Percentiles rank a stretch among this genome's conserved stretches.
Conservation (phyloP, 441 rosid species). For the Pelargonium cotyledonis region DNA sequence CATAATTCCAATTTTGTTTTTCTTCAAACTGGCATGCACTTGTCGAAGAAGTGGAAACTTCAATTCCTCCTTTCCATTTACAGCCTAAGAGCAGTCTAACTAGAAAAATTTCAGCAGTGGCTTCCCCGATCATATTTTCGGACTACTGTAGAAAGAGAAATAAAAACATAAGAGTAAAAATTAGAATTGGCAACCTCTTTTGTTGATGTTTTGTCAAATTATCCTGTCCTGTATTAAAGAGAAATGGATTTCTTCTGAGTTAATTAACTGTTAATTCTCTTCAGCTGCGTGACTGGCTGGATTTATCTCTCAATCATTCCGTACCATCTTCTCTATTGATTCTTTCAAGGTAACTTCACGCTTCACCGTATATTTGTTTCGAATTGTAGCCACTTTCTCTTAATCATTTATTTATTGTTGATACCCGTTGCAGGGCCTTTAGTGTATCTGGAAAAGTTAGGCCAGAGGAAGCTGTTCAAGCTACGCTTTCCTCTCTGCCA, state of each 20-base stretch:
- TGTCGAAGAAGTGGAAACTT: background rate
- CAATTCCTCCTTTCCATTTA: background rate
- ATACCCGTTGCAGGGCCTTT: constrained; percentile 42
- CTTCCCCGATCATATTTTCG: background rate
- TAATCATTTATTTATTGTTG: constrained; percentile 1
- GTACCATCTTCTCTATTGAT: constrained; percentile 68
- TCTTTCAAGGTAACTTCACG: constrained; percentile 48
- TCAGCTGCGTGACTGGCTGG: constrained; percentile 66
- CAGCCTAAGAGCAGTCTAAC: background rate
- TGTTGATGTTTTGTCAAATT: background rate
- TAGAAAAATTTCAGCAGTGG: background rate
- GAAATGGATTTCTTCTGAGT: constrained; percentile 12
- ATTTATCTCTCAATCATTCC: constrained; percentile 60
- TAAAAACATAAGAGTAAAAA: background rate
- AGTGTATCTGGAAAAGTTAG: constrained; percentile 60
- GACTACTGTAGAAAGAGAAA: background rate
- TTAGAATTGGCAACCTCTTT: background rate
- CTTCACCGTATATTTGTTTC: constrained; percentile 13
- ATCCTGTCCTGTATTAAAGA: constrained; percentile 5
- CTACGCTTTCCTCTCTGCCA: constrained; percentile 66
- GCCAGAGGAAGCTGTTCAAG: constrained; percentile 80
- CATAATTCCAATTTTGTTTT: too few relatives aligned
- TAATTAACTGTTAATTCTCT: constrained; percentile 20
- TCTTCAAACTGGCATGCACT: background rate
- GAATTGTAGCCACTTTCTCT: constrained; percentile 9